Evolutionary conservation across 2,329 filamentous ascomycete genomes (phyloP), one percentile per base, ranked within the genome.

Genomic region (Ceratocystis alfenasii): DNA sequence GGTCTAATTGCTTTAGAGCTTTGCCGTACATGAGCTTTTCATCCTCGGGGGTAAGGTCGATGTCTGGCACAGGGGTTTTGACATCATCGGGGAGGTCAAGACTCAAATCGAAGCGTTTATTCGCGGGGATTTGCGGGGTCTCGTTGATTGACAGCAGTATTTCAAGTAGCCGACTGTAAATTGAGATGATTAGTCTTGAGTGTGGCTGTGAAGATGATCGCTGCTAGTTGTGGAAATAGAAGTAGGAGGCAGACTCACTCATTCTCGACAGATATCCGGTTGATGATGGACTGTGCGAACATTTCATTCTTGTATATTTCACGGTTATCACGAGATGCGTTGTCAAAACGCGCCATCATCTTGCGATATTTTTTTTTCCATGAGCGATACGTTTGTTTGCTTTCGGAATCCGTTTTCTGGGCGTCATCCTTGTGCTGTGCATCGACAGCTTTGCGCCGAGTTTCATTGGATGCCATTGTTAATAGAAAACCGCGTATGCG

Each of bases 341-440:
- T 80, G 71, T 94, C 88, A 73, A 94, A 95, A 33, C 81, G 79
- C 74, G 87, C 81, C 76, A 88, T 87, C 85, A 94, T 89, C 81
- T 95, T 95, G 72, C 88, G 87, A 75, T 95, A 99, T 80, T 99
- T 99, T 78, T 96, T 95, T 82, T 89, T 90, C 80, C 82, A 87
- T 57, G 84, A 87, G 72, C 84, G 87, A 75, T 87, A 84, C 3
- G 78, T 81, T 72, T 76, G 79, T 75, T 78, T 81, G 66, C 74
- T 72, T 71, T 80, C 78, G 67, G 57, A 78, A 78, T 68, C 80
- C 78, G 69, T 74, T 73, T 69, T 80, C 79, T 69, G 46, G 28
- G 62, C 41, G 17, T 66, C 67, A 44, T 55, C 50, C 12, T 46
- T 50, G 15, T 62, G 53, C 10, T 46, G 55, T 46, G 33, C n/a